These are phyloP conservation scores for Benincasa hispida DNA, from an alignment of 306 rosid genomes.

Conservation along the genomic window DNA sequence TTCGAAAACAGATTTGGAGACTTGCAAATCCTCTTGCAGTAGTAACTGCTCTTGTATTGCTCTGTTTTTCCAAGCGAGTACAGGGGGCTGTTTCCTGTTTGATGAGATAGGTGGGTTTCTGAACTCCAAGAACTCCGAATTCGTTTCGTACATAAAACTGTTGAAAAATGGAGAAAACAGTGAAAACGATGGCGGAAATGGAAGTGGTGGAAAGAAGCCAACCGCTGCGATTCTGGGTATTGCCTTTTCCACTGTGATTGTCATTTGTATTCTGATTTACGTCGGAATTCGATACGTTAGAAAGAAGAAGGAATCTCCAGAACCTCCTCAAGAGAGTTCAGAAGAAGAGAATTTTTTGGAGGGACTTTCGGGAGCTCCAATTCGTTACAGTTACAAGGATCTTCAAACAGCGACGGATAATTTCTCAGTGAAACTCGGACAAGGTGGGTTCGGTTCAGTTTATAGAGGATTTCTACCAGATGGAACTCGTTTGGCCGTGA, in stretches of 20 bases:
- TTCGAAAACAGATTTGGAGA: constrained; percentile 39
- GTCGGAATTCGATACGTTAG: constrained; percentile 32
- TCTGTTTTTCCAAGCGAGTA: constrained; percentile 55
- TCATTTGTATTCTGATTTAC: constrained; percentile 32
- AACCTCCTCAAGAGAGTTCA: constrained; percentile 31
- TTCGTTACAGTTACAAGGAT: constrained; percentile 60
- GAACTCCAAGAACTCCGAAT: constrained; percentile 32
- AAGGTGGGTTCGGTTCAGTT: constrained; percentile 89
- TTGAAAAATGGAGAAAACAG: constrained; percentile 21
- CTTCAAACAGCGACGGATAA: constrained; percentile 62
- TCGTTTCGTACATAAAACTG: constrained; percentile 60
- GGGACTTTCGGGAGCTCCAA: constrained; percentile 60
- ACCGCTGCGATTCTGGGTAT: constrained; percentile 38
- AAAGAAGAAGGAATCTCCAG: constrained; percentile 28
- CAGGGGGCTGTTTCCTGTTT: constrained; percentile 56
- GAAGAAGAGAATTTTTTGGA: constrained; percentile 89
- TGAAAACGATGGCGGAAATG: constrained; percentile 18
- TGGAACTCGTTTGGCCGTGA: constrained; percentile 73
- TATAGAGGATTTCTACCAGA: constrained; percentile 60
- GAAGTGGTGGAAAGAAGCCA: constrained; percentile 19
- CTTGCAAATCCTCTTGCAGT: constrained; percentile 53
- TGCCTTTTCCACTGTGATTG: constrained; percentile 32
- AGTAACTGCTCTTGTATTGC: constrained; percentile 71
- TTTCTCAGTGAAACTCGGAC: constrained; percentile 77
- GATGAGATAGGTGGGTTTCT: constrained; percentile 62